A percentile compares a stretch with the other conserved stretches of the same genome.
Evolutionary conservation across 345 rosid genomes (phyloP).

Genomic region (Pseudoturritis turrita): DNA sequence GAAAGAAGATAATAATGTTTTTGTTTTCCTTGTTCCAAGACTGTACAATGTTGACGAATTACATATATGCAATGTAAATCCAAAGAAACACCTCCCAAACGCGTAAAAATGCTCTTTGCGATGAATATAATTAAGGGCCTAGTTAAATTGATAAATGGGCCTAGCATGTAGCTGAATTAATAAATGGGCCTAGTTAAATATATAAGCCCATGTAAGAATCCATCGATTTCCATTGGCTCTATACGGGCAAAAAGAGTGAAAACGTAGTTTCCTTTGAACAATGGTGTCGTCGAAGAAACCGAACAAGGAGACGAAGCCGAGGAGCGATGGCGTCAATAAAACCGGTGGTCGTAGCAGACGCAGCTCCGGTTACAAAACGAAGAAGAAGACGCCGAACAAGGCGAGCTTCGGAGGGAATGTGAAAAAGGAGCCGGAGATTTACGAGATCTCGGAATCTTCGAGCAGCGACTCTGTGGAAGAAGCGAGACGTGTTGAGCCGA

Average conservation of each 20-base stretch:
- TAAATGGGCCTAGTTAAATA: neutral
- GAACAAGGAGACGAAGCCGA: conserved; percentile 21
- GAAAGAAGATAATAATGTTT: conserved; percentile 16
- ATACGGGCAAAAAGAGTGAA: neutral
- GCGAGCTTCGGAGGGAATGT: neutral
- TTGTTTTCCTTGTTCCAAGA: too few relatives aligned
- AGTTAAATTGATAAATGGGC: too few relatives aligned
- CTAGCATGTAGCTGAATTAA: neutral
- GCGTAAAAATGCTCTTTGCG: too few relatives aligned
- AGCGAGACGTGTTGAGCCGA: neutral
- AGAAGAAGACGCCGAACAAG: conserved; percentile 13
- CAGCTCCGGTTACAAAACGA: conserved; percentile 5
- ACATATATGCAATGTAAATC: neutral
- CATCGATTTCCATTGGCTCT: neutral
- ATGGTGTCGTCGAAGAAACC: conserved; percentile 38
- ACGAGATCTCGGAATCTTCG: conserved; percentile 28
- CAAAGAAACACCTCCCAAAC: too few relatives aligned
- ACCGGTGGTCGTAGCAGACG: neutral
- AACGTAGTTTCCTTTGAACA: neutral
- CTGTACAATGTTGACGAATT: neutral
- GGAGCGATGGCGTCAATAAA: conserved; percentile 13
- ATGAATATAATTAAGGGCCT: too few relatives aligned
- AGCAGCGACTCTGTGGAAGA: conserved; percentile 18
- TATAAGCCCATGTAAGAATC: neutral
- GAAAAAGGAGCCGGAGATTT: conserved; percentile 13